Percentiles rank a stretch among this genome's conserved stretches.
Evolutionary conservation across 1,139 yeast species (phyloP).

Genomic region (Saccharomycopsis hybrid): DNA sequence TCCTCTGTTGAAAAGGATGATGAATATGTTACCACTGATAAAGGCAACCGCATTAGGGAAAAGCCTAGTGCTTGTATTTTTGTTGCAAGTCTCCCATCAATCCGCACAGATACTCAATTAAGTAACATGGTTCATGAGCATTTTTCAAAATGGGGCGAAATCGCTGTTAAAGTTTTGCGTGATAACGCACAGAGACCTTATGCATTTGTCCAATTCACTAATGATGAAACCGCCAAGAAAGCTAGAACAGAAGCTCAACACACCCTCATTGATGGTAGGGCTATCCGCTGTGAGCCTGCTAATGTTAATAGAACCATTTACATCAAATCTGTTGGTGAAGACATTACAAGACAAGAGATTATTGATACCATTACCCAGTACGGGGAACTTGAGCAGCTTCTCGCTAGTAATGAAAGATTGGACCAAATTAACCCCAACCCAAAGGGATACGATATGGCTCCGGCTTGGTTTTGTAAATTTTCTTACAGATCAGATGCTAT

Average conservation of each 20-base stretch:
- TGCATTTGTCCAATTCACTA: slow-evolving; percentile 84
- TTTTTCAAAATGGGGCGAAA: slow-evolving; percentile 61
- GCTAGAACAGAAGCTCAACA: slow-evolving; percentile 72
- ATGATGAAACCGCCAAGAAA: slow-evolving; percentile 58
- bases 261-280: slow-evolving; percentile 62
- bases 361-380: slow-evolving; percentile 38
- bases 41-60: too few species aligned
- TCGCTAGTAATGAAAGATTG: slow-evolving; percentile 40
- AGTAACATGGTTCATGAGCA: slow-evolving; percentile 61
- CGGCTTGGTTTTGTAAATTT: slow-evolving; percentile 75
- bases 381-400: slow-evolving; percentile 72
- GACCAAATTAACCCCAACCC: slow-evolving; percentile 25
- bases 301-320: slow-evolving; percentile 83
- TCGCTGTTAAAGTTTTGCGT: slow-evolving; percentile 77
- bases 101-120: slow-evolving; percentile 60
- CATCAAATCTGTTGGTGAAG: slow-evolving; percentile 30
- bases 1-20: too few species aligned
- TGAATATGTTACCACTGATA: too few species aligned
- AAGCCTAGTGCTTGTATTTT: slow-evolving; percentile 79
- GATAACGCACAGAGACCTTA: slow-evolving; percentile 83
- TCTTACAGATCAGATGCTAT: slow-evolving; percentile 89
- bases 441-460: slow-evolving; percentile 20
- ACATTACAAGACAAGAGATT: slow-evolving; percentile 30
- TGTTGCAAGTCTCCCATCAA: slow-evolving; percentile 73
- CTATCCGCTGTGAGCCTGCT: slow-evolving; percentile 83